A percentile compares a stretch with the other conserved stretches of the same genome.
Conservation (phyloP, 2,329 filamentous ascomycete species). For the Bipolaris oryzae region DNA sequence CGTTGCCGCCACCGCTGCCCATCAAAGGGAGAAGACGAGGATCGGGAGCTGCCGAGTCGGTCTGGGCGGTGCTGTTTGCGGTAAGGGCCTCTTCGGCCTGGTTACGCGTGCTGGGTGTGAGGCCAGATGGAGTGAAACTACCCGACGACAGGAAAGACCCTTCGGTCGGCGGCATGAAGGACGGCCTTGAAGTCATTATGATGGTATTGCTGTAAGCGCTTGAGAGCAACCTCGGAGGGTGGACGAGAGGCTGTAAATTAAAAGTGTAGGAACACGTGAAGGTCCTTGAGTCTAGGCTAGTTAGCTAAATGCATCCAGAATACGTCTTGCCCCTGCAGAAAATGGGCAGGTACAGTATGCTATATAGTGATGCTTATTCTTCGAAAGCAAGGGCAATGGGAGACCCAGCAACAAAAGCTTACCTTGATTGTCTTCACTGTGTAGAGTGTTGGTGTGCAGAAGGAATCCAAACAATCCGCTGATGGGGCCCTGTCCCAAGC, state of each 20-base stretch:
- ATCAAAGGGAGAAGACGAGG: slow-evolving; percentile 17
- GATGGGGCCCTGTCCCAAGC: background rate
- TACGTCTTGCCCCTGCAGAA: background rate
- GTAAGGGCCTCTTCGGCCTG: slow-evolving; percentile 45
- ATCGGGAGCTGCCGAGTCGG: slow-evolving; percentile 46
- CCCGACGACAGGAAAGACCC: slow-evolving; percentile 25
- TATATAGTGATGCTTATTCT: background rate
- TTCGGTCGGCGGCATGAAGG: slow-evolving; percentile 28
- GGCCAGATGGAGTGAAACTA: slow-evolving; percentile 39
- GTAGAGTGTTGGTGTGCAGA: background rate
- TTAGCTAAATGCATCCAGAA: background rate
- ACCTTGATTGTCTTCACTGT: background rate
- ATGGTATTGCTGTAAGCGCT: background rate
- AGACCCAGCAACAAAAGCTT: background rate
- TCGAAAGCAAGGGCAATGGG: background rate
- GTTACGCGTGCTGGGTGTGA: slow-evolving; percentile 45
- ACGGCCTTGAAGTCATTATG: slow-evolving; percentile 28
- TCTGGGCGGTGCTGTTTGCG: slow-evolving; percentile 39
- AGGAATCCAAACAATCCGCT: slow-evolving; percentile 5
- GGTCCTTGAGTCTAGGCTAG: background rate
- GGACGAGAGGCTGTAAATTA: background rate
- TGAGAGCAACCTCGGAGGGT: slow-evolving; percentile 1
- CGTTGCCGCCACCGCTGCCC: slow-evolving; percentile 11
- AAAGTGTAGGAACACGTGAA: background rate
- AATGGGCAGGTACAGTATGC: background rate